phyloP scores from a whole-genome alignment of 345 rosid species.

The Cochlearia excelsa region DNA sequence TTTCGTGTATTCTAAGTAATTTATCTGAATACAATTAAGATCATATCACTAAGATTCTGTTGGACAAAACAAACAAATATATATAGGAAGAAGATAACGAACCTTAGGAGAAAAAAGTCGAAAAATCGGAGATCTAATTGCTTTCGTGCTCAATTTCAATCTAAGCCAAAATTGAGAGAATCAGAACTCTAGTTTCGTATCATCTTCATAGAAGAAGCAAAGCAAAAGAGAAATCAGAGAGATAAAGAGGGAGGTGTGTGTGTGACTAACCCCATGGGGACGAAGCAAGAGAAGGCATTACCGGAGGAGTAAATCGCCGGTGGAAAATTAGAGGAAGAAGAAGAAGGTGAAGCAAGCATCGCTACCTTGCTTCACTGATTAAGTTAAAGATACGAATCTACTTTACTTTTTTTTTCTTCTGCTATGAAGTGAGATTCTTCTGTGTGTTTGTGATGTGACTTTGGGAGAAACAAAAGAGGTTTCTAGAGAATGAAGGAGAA shows the following conservation, averaged over 20 bases:
- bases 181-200: neutral
- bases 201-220: too few relatives aligned
- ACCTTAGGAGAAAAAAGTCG: constrained; percentile 48
- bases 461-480: constrained; percentile 22
- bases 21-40: too few relatives aligned
- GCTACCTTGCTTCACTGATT: constrained; percentile 12
- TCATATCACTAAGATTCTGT: too few relatives aligned
- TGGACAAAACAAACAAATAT: too few relatives aligned
- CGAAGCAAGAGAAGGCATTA: constrained; percentile 28
- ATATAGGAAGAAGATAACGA: constrained; percentile 3
- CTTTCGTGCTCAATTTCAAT: constrained; percentile 44
- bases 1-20: too few relatives aligned
- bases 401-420: neutral
- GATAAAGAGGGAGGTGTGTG: neutral
- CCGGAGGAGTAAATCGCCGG: neutral
- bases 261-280: constrained; percentile 33
- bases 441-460: constrained; percentile 25
- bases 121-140: constrained; percentile 31
- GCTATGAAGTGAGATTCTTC: constrained; percentile 11
- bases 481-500: constrained; percentile 16
- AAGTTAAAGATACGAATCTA: constrained; percentile 10
- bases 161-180: constrained; percentile 35
- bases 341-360: constrained; percentile 29
- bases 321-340: constrained; percentile 16
- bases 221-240: neutral